phyloP scores from a whole-genome alignment of 352 stramenopile species.

The Phytophthora capsici region DNA sequence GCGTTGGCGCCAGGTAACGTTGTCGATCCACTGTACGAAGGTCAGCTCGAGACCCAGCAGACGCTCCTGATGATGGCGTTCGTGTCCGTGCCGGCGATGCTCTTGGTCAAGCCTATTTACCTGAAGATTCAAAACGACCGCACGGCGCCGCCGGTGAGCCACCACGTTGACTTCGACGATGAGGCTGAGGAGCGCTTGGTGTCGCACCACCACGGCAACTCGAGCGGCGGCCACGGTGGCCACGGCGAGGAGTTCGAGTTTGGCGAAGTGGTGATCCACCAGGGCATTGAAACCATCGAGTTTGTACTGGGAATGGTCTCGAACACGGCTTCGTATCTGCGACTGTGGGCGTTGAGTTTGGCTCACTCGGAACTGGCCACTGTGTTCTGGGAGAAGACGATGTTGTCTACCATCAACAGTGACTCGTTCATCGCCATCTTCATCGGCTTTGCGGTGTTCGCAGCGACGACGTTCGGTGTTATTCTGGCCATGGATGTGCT shows the following conservation, averaged over 20 bases:
- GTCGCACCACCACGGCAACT: constrained; percentile 50
- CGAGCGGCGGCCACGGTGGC: constrained; percentile 44
- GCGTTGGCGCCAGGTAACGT: constrained; percentile 94
- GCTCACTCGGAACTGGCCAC: constrained; percentile 95
- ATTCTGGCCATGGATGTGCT: constrained; percentile 99
- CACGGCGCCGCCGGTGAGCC: constrained; percentile 54
- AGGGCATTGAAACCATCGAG: constrained; percentile 99
- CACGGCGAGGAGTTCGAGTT: constrained; percentile 93
- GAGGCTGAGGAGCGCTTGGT: constrained; percentile 68
- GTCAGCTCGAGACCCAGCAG: constrained; percentile 90
- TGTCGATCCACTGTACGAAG: constrained; percentile 95
- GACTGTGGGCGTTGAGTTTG: constrained; percentile 98
- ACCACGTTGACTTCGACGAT: constrained; percentile 85
- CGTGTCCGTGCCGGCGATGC: constrained; percentile 96
- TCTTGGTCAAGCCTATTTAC: constrained; percentile 96
- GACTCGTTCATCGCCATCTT: constrained; percentile 98
- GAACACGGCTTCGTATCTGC: constrained; percentile 99
- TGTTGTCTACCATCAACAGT: constrained; percentile 97
- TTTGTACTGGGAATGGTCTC: constrained; percentile 99
- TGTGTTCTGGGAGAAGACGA: constrained; percentile 99
- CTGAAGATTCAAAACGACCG: constrained; percentile 81
- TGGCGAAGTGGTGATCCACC: constrained; percentile 98
- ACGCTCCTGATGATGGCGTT: constrained; percentile 95
- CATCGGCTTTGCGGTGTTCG: constrained; percentile 93
- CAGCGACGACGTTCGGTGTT: constrained; percentile 96